Base-by-base conservation (phyloP, 805 yeast genomes). In the Suhomyces prunicola region DNA sequence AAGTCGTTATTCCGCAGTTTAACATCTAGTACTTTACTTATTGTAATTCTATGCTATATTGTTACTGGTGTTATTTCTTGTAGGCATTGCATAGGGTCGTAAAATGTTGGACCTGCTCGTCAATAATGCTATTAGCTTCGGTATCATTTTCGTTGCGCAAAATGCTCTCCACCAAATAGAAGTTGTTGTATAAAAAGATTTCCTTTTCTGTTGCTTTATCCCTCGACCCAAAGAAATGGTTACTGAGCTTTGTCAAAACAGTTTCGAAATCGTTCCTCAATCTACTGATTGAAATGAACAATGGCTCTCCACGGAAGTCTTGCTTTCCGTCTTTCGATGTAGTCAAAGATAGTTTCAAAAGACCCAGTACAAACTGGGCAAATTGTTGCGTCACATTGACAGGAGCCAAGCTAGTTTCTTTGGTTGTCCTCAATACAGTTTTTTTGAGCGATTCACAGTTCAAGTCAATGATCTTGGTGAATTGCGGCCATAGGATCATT, bases 401-500 rank as follows among this genome's bases (percentile, higher is more conserved):
- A 0, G 83, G 80, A 0, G 83, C 80, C 31, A 72, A 61, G 26
- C 63, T 63, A 10, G 65, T 52, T 26, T 61, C 64, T 29, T 65
- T 60, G 17, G 60, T 59, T 6, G 62, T 57, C 4, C 65, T 79
- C 54, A 59, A 74, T 47, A 67, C 67, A 15, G 79, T 79, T 50
- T 76, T 81, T 56, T 87, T 85, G 66, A 90, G 71, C 48, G 85
- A 81, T 19, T 84, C 87, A 60, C 96, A 86, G 60, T 93, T 89
- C 33, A 81, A 71, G 65, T 91, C 97, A 42, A 92, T 79, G 33
- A 90, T 74, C 46, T 76, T 78, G 61, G 91, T 92, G 62, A 92
- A 88, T 54, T 81, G 83, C 0, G 97, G 97, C 98, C 98, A 94
- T 45, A 93, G 71, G 3, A 80, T 67, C 49, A 90, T 80, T 55